Conservation (phyloP, 2,329 filamentous ascomycete species). For the Penicillium sp. region DNA sequence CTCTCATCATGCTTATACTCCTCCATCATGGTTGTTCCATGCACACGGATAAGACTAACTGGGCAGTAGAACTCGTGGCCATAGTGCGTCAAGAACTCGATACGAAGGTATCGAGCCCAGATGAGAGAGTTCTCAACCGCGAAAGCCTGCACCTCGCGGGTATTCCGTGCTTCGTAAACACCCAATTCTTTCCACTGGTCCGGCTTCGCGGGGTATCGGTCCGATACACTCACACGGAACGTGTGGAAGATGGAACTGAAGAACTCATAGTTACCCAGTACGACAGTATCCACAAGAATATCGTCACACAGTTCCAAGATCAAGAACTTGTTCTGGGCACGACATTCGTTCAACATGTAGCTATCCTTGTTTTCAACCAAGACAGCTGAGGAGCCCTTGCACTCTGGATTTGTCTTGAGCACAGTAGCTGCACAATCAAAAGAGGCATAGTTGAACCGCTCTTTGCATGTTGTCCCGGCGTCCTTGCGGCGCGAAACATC, state of each 20-base stretch:
- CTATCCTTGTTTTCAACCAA: constrained; percentile 97
- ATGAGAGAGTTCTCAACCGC: constrained; percentile 92
- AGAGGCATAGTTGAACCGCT: constrained; percentile 94
- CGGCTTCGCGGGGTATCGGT: constrained; percentile 87
- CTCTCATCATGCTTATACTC: constrained; percentile 89
- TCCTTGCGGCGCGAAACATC: constrained; percentile 75
- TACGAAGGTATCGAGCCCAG: constrained; percentile 87
- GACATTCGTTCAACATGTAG: constrained; percentile 95
- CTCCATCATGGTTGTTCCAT: constrained; percentile 91
- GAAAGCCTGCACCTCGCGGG: constrained; percentile 91
- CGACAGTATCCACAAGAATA: constrained; percentile 86
- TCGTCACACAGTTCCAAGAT: constrained; percentile 91
- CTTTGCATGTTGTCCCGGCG: constrained; percentile 95
- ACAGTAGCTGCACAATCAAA: constrained; percentile 96
- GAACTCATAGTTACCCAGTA: constrained; percentile 98
- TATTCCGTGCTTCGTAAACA: constrained; percentile 87
- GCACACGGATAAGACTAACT: constrained; percentile 83
- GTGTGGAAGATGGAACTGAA: constrained; percentile 95
- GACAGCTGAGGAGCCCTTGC: constrained; percentile 84
- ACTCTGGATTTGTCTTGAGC: constrained; percentile 81
- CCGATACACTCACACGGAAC: constrained; percentile 89
- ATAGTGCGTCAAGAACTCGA: constrained; percentile 92
- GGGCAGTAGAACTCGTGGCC: constrained; percentile 97
- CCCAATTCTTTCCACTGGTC: constrained; percentile 91
- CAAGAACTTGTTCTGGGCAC: constrained; percentile 83